These are phyloP conservation scores for Ceratobasidium sp. DNA, from an alignment of 1,284 basidiomycete genomes.

Conservation along the genomic window DNA sequence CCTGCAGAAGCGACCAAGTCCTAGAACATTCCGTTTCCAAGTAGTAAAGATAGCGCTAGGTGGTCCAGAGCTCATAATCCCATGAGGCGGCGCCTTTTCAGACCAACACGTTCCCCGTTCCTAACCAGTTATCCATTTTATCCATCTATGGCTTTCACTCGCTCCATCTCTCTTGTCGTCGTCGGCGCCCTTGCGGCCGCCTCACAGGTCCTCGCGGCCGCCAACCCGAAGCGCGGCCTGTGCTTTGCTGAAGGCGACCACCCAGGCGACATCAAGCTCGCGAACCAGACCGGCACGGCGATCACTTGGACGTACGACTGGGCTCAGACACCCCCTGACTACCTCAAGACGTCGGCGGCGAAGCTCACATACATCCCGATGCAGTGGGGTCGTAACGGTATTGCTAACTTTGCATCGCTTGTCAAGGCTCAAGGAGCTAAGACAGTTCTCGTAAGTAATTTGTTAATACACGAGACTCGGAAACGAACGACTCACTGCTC, in stretches of 20 bases:
- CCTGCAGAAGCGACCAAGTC: not conserved
- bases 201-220: constrained; percentile 6
- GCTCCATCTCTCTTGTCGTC: constrained; percentile 2
- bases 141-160: constrained; percentile 9
- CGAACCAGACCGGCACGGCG: constrained; percentile 48
- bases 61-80: not conserved
- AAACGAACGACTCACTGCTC: not conserved
- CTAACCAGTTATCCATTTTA: not conserved
- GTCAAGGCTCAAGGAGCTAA: constrained; percentile 50
- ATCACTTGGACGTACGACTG: constrained; percentile 54
- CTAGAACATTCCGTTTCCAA: constrained; percentile 15
- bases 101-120: constrained; percentile 11
- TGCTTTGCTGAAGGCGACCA: constrained; percentile 52
- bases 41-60: not conserved
- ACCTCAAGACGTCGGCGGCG: constrained; percentile 47
- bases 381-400: constrained; percentile 53
- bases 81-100: constrained; percentile 10
- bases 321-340: constrained; percentile 50
- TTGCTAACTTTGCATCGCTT: constrained; percentile 51
- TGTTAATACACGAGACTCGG: constrained; percentile 50
- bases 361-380: constrained; percentile 53
- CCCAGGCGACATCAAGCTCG: constrained; percentile 51
- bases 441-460: constrained; percentile 52
- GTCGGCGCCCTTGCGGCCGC: not conserved
- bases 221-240: constrained; percentile 52